Base-by-base conservation (phyloP, 2,329 filamentous ascomycete genomes). In the Parastagonospora avenae region DNA sequence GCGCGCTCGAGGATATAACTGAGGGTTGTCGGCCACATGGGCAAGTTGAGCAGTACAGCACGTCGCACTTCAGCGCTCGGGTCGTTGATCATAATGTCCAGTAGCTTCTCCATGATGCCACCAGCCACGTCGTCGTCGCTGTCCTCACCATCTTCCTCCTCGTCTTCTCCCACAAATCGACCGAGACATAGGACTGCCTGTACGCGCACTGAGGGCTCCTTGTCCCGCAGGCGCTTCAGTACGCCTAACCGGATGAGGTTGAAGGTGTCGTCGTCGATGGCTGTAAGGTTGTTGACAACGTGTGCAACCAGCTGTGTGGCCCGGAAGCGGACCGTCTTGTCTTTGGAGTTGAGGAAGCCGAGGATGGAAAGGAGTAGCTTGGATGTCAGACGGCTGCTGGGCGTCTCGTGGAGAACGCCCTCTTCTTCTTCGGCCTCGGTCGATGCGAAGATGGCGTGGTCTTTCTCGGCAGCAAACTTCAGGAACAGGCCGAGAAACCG, bases 101-200 rank as follows among this genome's bases (percentile, higher is more conserved):
- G 79, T 4, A 97, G 83, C 73, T 92, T 95, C 52, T 90, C 86
- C 19, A 96, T 78, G 33, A 97, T 80, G 8, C 90, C 89, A 8
- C 83, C 85, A 9, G 83, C 82, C 7, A 39, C 19, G 15, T 24
- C 37, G 16, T 82, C 86, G 44, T 87, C 86, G 48, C 88, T 85
- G 48, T 91, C 88, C 19, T 87, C 84, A 39, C 91, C 88, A 9
- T 87, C 84, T 8, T 76, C 65, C 5, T 75, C 70, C 11, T 80
- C 74, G 61, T 85, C 89, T 4, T 88, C 84, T 4, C 80, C 81
- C 12, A 91, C 91, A 44, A 97, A 80, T 29, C 92, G 84, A 6
- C 91, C 90, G n/a, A 99, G 81, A 4, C 92, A 93, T 55, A 96
- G 81, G 1, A 96, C 91, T 6, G 94, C 94, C 72, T 99, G 94